Evolutionary conservation across 768 basidiomycete species (phyloP).

Genomic region (Coprinopsis marcescibilis): DNA sequence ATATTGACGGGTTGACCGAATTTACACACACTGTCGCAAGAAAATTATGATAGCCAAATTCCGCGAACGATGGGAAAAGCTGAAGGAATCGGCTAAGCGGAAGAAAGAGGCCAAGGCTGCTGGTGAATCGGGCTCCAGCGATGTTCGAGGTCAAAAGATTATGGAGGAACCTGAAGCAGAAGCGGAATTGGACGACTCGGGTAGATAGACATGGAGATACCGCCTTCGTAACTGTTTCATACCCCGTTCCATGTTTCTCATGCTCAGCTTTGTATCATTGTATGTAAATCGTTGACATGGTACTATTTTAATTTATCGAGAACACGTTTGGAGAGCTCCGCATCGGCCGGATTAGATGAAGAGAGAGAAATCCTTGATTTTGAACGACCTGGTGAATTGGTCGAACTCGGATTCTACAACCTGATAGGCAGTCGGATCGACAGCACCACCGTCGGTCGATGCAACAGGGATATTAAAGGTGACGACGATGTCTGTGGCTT

Average conservation of each 20-base stretch:
- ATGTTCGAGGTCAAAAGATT: slow-evolving; percentile 51
- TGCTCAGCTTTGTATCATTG: too few species aligned
- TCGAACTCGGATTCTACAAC: slow-evolving; percentile 42
- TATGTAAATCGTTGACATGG: too few species aligned
- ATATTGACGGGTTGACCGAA: background rate
- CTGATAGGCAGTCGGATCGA: slow-evolving; percentile 32
- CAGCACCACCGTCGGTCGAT: slow-evolving; percentile 39
- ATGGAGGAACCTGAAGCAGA: slow-evolving; percentile 65
- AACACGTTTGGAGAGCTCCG: too few species aligned
- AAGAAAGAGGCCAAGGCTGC: slow-evolving; percentile 73
- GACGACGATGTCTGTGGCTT: slow-evolving; percentile 76
- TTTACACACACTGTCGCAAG: slow-evolving; percentile 31
- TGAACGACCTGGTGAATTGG: slow-evolving; percentile 49
- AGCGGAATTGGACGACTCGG: slow-evolving; percentile 38
- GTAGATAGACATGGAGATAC: slow-evolving; percentile 7
- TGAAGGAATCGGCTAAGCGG: slow-evolving; percentile 82
- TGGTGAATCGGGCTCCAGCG: slow-evolving; percentile 30
- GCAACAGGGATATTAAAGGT: slow-evolving; percentile 74
- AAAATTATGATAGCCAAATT: slow-evolving; percentile 80
- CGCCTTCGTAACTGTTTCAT: background rate
- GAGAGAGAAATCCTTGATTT: slow-evolving; percentile 61
- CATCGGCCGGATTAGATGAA: slow-evolving; percentile 42
- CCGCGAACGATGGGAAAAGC: slow-evolving; percentile 83
- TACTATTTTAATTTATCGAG: too few species aligned
- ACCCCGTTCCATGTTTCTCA: slow-evolving; percentile 7